A percentile compares a stretch with the other conserved stretches of the same genome.
Conservation (phyloP, 164 flowering plant genomes). For the Annona cherimola region DNA sequence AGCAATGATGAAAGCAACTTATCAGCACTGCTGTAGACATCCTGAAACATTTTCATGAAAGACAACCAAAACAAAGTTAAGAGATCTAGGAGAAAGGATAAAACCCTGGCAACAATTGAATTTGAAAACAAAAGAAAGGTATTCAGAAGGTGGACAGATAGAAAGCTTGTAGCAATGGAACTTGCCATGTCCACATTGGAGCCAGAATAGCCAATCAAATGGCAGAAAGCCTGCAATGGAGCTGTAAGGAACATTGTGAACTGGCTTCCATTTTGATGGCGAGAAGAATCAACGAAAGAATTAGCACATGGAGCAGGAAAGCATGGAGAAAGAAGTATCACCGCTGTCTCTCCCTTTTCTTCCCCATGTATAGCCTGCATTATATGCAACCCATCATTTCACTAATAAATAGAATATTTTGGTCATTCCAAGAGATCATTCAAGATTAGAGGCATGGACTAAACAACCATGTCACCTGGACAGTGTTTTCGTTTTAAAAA, state of each 20-base stretch:
- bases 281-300: conserved; percentile 37
- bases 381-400: not conserved
- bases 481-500: too few relatives aligned
- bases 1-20: conserved; percentile 58
- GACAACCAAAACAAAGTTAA: not conserved
- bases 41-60: conserved; percentile 37
- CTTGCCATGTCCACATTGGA: conserved; percentile 64
- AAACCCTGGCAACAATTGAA: not conserved
- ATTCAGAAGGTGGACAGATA: too few relatives aligned
- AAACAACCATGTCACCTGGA: too few relatives aligned
- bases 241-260: conserved; percentile 84
- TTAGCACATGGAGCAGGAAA: conserved; percentile 33
- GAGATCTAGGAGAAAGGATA: not conserved
- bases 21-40: conserved; percentile 50
- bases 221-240: conserved; percentile 86
- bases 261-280: conserved; percentile 57
- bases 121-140: not conserved
- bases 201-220: conserved; percentile 62
- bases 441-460: not conserved
- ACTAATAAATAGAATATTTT: not conserved
- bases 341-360: conserved; percentile 82
- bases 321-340: conserved; percentile 76
- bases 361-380: conserved; percentile 60
- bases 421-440: not conserved
- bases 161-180: not conserved